Base-by-base conservation (phyloP, 495 filamentous ascomycete species). In the Cercophora samala region DNA sequence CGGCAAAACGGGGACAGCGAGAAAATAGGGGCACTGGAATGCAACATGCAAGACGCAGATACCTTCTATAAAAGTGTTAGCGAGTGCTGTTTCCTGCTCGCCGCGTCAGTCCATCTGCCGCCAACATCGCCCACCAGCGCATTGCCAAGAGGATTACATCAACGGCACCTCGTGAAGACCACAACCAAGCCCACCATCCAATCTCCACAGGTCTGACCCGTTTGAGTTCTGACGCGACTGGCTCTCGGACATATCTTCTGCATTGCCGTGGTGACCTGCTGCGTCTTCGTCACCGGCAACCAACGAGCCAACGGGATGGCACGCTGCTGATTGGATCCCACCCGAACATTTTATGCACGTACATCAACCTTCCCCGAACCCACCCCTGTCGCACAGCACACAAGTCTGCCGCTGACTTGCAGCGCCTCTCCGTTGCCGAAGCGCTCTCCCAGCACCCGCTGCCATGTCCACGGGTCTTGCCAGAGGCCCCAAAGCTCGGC, bases 311-410 rank as follows among this genome's bases (percentile, higher is more conserved):
- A 46, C 37, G 37, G 37, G 37, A 46, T 46, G 37, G 37, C 22
- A 21, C 53, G 22, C 53, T 13, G 53, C 53, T 56, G 53, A 56
- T 56, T 56, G 53, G 53, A 56, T 56, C 53, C n/a, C n/a, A 23
- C 53, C 53, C 53, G 53, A 56, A 54, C 52, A 18, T 29, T 29
- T 29, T 29, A 29, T 29, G 26, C 26, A 29, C n/a, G n/a, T n/a
- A n/a, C 26, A 29, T 8, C 26, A 29, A n/a, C n/a, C 26, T 6
- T 2, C 37, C 37, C 5, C 13, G 15, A 32, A 32, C 29, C 8
- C 29, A 4, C 37, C 15, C 37, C 8, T 46, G 37, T 46, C 15
- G 37, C 37, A 46, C 37, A 46, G 8, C 26, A 29, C 52, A 21
- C 51, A n/a, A n/a, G n/a, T n/a, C n/a, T n/a, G n/a, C n/a, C n/a